Base-by-base conservation (phyloP, 2,329 filamentous ascomycete species). In the Talaromyces islandicus region DNA sequence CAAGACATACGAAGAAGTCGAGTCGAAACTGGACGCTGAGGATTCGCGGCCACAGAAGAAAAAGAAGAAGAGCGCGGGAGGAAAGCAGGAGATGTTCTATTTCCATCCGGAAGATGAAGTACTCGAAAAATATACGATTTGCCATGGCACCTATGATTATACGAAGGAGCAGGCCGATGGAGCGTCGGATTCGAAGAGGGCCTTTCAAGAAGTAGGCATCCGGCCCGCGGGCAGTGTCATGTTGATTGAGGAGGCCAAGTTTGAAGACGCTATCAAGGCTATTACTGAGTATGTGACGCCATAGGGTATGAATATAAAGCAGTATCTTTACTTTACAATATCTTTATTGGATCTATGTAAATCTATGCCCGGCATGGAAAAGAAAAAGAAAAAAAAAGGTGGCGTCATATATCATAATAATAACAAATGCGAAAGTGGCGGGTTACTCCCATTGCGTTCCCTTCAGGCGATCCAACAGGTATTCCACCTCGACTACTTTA, bases 401-500 rank as follows among this genome's bases (percentile, higher is more conserved):
- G 32, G 7, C 19, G 25, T 19, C 43, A 41, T 56, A 51, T 29
- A 12, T 50, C 41, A 19, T 52, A 52, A 52, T 14, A 12, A 21
- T 12, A 56, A 48, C 14, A 51, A 56, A 24, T 30, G 41, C 12
- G 11, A 12, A 52, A 29, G 19, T n/a, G 11, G 14, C 10, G 30
- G 30, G 48, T 71, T 64, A 78, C 64, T 80, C 77, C 79, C 79
- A 81, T 68, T 79, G 63, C 3, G 79, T 81, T 29, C 78, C 78
- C 66, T 78, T 85, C 58, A 99, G 79, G 64, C 94, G 85, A 76
- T 97, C 91, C 91, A 99, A 96, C 67, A 99, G 80, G 74, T 99
- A 99, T 69, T 99, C 94, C 10, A 99, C 92, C 80, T 99, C 94
- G 46, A 99, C 93, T 64, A 92, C 89, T 76, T 99, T 99, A n/a